Evolutionary conservation across 805 yeast species (phyloP), one percentile per base, ranked within the genome.

Genomic region (Spathaspora girioi): DNA sequence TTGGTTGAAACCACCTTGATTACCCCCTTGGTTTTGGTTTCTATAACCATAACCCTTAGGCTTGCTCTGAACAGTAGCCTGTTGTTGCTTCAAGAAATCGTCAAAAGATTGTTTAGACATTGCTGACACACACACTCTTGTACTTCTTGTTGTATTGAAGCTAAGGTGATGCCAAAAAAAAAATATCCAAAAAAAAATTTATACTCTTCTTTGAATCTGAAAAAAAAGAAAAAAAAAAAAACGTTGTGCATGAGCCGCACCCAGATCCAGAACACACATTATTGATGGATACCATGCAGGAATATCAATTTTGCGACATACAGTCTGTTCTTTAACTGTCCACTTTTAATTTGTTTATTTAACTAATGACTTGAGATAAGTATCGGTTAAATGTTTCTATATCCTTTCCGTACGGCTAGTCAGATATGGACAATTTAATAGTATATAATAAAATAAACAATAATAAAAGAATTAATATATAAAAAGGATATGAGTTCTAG

Each of bases 41-140:
- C 59, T 59, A 42, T 60, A 60, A 5, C 66, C 67, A 45, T 51
- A 61, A 20, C 73, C 75, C 52, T 67, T 67, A 31, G 66, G 68
- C 58, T 61, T 65, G 50, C 53, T 65, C 55, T 63, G 71, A 47
- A 54, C 58, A 53, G 48, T 69, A 53, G 48, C 69, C 59, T 77
- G 70, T 63, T 78, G 81, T 60, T 69, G 69, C 65, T 75, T 78
- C 56, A 79, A 61, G 61, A 71, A 80, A 51, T 80, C 84, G 51
- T 81, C 84, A 58, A 78, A 78, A 12, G 83, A 76, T 17, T 45
- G 47, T 58, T 70, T 52, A 46, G 56, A 52, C 58, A 55, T 35
- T 35, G 40, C 17, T 35, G 4, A 35, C n/a, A 35, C 40, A 2
- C 15, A 11, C 4, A 14, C 40, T n/a, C 40, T 23, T 23, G 6